Evolutionary conservation across 1,284 basidiomycete species (phyloP), one percentile per base, ranked within the genome.

Genomic region (Paramarasmius palmivorus): DNA sequence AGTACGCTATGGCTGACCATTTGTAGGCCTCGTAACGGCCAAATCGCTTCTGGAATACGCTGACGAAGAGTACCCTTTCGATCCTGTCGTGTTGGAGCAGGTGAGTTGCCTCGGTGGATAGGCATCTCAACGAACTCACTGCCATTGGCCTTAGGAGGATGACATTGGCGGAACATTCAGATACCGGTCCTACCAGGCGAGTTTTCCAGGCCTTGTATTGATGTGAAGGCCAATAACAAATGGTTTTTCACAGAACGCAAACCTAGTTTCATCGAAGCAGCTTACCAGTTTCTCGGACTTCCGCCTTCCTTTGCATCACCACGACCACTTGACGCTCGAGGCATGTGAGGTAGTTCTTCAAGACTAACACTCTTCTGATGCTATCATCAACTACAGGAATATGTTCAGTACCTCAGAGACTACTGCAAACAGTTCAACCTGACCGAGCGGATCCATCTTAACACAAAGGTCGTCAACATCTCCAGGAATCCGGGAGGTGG

Each of bases 221-320:
- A 44, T 9, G 41, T 17, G 19, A 4, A 9, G 8, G 2, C 25
- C 39, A 12, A 36, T 32, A 20, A 15, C 19, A 44, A 42, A 26
- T 15, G 9, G 22, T 22, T 42, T 20, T 32, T 42, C 20, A 61
- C 65, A 86, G 74, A 82, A 84, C 55, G 78, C 82, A 29, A 76
- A 70, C 26, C 67, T 83, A 25, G 82, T 84, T 22, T 82, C 79
- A 1, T 82, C 78, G 7, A 82, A 83, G 61, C 84, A 86, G 63
- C 70, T 87, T 44, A 87, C 85, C 1, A 75, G 76, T 53, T 88
- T 85, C 67, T 81, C 79, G 36, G 85, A 88, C 66, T 86, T 83
- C 63, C 77, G 83, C 4, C 62, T 81, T 26, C 79, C 81, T 9
- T 64, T 79, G 23, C 66, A 72, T 8, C 75, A 82, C 55, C 69